Evolutionary conservation across 2,329 filamentous ascomycete genomes (phyloP).

Genomic region (Penicillium sp.): DNA sequence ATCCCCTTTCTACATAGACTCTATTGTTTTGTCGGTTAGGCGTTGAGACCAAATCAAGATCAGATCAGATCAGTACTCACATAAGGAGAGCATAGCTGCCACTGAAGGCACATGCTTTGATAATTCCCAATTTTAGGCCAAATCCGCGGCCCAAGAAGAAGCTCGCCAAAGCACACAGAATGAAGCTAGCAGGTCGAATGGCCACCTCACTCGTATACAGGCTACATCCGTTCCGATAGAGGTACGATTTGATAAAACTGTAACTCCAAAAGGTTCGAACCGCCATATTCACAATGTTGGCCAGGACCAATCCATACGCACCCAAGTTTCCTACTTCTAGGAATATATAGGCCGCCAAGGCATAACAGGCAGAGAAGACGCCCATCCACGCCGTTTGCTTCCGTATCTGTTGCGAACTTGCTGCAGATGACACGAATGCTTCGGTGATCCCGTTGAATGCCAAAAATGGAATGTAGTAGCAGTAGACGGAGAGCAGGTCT

Average conservation of each 20-base stretch:
- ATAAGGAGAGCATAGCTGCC: slow-evolving; percentile 55
- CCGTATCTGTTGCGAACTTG: slow-evolving; percentile 70
- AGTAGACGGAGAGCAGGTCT: slow-evolving; percentile 72
- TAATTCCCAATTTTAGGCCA: slow-evolving; percentile 25
- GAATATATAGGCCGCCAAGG: slow-evolving; percentile 68
- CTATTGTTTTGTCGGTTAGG: slow-evolving; percentile 23
- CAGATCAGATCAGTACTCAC: slow-evolving; percentile 55
- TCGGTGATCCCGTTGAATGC: slow-evolving; percentile 90
- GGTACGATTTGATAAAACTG: slow-evolving; percentile 67
- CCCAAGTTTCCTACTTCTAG: slow-evolving; percentile 68
- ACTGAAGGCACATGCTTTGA: slow-evolving; percentile 52
- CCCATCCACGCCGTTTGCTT: slow-evolving; percentile 81
- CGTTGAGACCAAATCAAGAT: slow-evolving; percentile 18
- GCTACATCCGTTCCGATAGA: slow-evolving; percentile 47
- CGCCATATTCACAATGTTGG: slow-evolving; percentile 87
- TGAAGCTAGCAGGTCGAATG: slow-evolving; percentile 46
- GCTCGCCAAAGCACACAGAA: slow-evolving; percentile 47
- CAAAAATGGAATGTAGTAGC: slow-evolving; percentile 88
- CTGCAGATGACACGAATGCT: slow-evolving; percentile 87
- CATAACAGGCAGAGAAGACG: slow-evolving; percentile 74
- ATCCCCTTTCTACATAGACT: slow-evolving; percentile 36
- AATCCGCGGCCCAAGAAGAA: slow-evolving; percentile 36
- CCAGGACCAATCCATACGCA: slow-evolving; percentile 75
- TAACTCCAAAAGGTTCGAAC: slow-evolving; percentile 80
- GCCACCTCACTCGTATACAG: slow-evolving; percentile 46